Percentiles rank a stretch among this genome's conserved stretches.
These are phyloP conservation scores for Fusarium sp. DNA, from an alignment of 2,329 filamentous ascomycete species.

Conservation along the genomic window DNA sequence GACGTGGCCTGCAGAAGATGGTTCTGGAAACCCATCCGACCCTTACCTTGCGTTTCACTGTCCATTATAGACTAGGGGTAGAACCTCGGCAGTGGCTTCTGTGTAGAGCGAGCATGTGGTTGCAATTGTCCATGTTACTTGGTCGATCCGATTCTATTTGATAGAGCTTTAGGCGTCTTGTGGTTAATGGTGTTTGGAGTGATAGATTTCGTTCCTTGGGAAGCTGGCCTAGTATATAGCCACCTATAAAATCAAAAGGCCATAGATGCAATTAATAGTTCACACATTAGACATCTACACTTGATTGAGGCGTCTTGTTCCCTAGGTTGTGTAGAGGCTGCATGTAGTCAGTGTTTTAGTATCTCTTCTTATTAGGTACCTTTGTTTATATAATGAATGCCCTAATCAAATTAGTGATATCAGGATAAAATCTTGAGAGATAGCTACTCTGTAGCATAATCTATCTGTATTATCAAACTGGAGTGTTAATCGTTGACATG, in stretches of 20 bases:
- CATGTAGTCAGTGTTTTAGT: too few relatives aligned
- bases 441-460: too few relatives aligned
- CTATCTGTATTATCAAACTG: too few relatives aligned
- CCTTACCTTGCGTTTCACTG: slow-evolving; percentile 19
- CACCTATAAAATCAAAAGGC: background rate
- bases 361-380: too few relatives aligned
- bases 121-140: slow-evolving; percentile 19
- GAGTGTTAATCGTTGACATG: too few relatives aligned
- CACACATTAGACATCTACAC: too few relatives aligned
- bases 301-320: too few relatives aligned
- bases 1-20: slow-evolving; percentile 10
- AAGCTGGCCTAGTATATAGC: background rate
- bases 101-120: slow-evolving; percentile 11
- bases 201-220: background rate
- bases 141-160: slow-evolving; percentile 15
- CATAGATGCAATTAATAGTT: background rate
- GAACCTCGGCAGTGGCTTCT: slow-evolving; percentile 22
- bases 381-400: too few relatives aligned
- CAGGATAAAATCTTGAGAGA: too few relatives aligned
- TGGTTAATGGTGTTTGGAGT: background rate
- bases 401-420: too few relatives aligned
- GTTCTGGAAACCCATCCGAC: slow-evolving; percentile 1
- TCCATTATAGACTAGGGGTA: slow-evolving; percentile 30
- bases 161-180: slow-evolving; percentile 15
- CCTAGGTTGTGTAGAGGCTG: too few relatives aligned